Evolutionary conservation across 306 rosid species (phyloP).

Genomic region (Pterocarpus macrocarpus): DNA sequence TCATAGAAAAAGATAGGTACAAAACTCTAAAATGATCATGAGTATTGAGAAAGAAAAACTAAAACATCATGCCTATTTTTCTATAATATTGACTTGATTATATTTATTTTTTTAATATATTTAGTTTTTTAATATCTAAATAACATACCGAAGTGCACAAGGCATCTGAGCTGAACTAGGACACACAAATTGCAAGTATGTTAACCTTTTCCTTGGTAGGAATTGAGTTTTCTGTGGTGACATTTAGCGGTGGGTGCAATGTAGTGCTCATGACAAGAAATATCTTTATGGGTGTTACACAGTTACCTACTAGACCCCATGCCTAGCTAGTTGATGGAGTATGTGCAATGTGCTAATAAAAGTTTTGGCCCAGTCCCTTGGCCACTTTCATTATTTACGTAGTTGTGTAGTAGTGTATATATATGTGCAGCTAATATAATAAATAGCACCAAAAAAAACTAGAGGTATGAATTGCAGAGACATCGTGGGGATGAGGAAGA

Average conservation of each 20-base stretch:
- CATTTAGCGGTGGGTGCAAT: constrained; percentile 26
- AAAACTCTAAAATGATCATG: too few relatives aligned
- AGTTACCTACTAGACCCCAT: neutral
- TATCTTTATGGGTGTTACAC: constrained; percentile 6
- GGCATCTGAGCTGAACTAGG: too few relatives aligned
- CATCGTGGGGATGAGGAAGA: neutral
- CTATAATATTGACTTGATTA: too few relatives aligned
- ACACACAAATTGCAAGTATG: neutral
- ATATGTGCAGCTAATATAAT: neutral
- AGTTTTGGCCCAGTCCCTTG: neutral
- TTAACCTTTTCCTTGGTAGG: neutral
- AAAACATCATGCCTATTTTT: too few relatives aligned
- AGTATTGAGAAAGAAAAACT: too few relatives aligned
- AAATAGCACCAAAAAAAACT: constrained; percentile 6
- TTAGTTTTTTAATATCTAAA: too few relatives aligned
- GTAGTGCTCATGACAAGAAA: constrained; percentile 5
- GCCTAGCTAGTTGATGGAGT: neutral
- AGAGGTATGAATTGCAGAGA: neutral
- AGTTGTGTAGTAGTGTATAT: neutral
- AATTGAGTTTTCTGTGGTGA: neutral
- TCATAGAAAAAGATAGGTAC: too few relatives aligned
- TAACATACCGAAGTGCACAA: too few relatives aligned
- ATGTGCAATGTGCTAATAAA: neutral
- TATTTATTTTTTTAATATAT: too few relatives aligned
- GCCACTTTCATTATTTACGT: neutral